Evolutionary conservation across 83 land plant species (phyloP), one percentile per base, ranked within the genome.

Genomic region (Diphasiastrum complanatum): DNA sequence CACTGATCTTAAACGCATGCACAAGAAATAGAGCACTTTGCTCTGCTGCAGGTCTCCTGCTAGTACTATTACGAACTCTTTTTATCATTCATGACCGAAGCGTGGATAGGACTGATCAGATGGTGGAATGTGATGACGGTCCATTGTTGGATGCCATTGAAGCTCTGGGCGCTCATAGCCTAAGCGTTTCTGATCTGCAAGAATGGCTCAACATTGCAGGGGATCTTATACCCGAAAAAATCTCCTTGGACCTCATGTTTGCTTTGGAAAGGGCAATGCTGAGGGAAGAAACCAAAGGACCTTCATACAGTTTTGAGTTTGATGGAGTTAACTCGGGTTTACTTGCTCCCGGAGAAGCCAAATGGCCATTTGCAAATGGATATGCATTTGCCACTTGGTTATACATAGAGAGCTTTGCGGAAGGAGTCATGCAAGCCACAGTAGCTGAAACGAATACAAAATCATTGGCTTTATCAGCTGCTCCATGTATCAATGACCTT

Each of bases 381-480:
- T 95, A 84, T 82, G 93, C 92, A 35, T 89, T 95, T 77, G 99
- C 86, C 47, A 95, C 99, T 10, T 95, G 99, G 99, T 82, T 95
- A 25, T 95, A 89, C 51, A 79, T 95, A 47, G 99, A 95, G 68
- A 86, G 92, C 1, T 95, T 95, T 78, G 86, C 92, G 5, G 99
- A 95, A 36, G 97, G 93, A 33, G 99, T 89, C 6, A 89, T 89
- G 48, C 97, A 93, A 45, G 92, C 86, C 14, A 90, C 89, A 27
- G 97, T 97, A 22, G 92, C 85, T 5, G 81, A 89, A 8, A 86
- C 65, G 43, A 79, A 89, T 16, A 89, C 89, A n/a, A 95, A 89
- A 61, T 77, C 97, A 26, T 95, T 93, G 27, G 82, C 87, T 1
- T 82, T 89, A 83, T 84, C 93, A 6, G 93, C 97, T 47, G 99